A percentile compares a stretch with the other conserved stretches of the same genome.
Evolutionary conservation across 345 rosid genomes (phyloP).

Genomic region (Kernera saxatilis): DNA sequence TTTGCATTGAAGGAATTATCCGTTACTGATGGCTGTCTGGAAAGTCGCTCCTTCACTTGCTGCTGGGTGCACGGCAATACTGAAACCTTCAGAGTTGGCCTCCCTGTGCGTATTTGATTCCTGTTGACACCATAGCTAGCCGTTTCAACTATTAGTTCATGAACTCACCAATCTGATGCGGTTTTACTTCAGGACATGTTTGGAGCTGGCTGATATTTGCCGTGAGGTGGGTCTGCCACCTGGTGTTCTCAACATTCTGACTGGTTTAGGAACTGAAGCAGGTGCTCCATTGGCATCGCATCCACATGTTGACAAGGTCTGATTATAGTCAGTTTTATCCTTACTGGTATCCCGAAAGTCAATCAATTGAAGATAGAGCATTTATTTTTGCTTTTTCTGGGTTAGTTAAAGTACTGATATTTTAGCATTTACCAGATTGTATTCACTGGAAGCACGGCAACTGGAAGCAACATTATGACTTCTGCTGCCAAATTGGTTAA

Average conservation of each 20-base stretch:
- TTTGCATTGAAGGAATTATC: conserved; percentile 79
- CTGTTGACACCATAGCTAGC: background rate
- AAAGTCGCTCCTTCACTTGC: conserved; percentile 99
- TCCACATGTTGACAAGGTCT: conserved; percentile 89
- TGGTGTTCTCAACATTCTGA: conserved; percentile 85
- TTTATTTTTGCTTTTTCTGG: background rate
- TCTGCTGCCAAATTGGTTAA: conserved; percentile 81
- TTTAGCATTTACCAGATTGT: conserved; percentile 51
- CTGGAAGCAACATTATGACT: conserved; percentile 82
- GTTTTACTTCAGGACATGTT: conserved; percentile 68
- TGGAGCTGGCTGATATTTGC: conserved; percentile 94
- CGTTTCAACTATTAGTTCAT: background rate
- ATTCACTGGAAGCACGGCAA: conserved; percentile 89
- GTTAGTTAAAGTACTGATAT: conserved; percentile 11
- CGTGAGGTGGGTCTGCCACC: conserved; percentile 90
- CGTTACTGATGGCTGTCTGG: conserved; percentile 90
- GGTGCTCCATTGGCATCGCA: conserved; percentile 96
- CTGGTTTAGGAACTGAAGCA: conserved; percentile 96
- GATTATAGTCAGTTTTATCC: conserved; percentile 6
- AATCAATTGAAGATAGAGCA: background rate
- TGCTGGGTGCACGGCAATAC: conserved; percentile 90
- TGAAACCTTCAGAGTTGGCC: conserved; percentile 88
- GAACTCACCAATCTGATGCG: background rate
- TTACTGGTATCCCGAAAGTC: conserved; percentile 5
- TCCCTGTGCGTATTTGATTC: conserved; percentile 55